Conservation (phyloP, 345 rosid genomes). For the Dimocarpus longan region DNA sequence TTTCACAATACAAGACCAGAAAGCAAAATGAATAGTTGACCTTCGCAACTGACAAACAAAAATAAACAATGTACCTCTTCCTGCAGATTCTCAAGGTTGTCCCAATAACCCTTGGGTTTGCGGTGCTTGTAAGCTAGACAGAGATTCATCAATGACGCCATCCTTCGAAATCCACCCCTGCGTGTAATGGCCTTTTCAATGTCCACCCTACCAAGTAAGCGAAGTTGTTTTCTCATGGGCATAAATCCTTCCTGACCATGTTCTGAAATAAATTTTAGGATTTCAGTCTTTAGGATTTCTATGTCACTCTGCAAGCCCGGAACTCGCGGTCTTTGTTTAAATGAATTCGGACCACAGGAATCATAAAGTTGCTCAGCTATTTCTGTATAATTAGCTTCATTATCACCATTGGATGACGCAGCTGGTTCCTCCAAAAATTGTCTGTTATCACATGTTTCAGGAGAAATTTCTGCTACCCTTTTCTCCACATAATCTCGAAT, state of each 20-base stretch:
- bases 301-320: slow-evolving; percentile 87
- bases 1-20: neutral
- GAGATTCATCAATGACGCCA: slow-evolving; percentile 79
- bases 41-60: neutral
- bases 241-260: slow-evolving; percentile 97
- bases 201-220: slow-evolving; percentile 85
- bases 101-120: slow-evolving; percentile 98
- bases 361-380: slow-evolving; percentile 22
- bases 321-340: slow-evolving; percentile 68
- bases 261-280: slow-evolving; percentile 71
- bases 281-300: slow-evolving; percentile 80
- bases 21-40: neutral
- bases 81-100: slow-evolving; percentile 82
- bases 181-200: slow-evolving; percentile 90
- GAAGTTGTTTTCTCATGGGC: slow-evolving; percentile 99
- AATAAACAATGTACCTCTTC: slow-evolving; percentile 66
- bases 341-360: slow-evolving; percentile 29
- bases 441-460: slow-evolving; percentile 39
- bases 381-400: slow-evolving; percentile 15
- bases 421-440: slow-evolving; percentile 37
- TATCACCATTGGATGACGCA: slow-evolving; percentile 34
- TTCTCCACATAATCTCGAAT: slow-evolving; percentile 90
- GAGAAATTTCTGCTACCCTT: slow-evolving; percentile 38
- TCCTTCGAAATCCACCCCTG: slow-evolving; percentile 93
- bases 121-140: slow-evolving; percentile 91